Evolutionary conservation across 495 filamentous ascomycete genomes (phyloP).

Genomic region (Pyrenula massariospora): DNA sequence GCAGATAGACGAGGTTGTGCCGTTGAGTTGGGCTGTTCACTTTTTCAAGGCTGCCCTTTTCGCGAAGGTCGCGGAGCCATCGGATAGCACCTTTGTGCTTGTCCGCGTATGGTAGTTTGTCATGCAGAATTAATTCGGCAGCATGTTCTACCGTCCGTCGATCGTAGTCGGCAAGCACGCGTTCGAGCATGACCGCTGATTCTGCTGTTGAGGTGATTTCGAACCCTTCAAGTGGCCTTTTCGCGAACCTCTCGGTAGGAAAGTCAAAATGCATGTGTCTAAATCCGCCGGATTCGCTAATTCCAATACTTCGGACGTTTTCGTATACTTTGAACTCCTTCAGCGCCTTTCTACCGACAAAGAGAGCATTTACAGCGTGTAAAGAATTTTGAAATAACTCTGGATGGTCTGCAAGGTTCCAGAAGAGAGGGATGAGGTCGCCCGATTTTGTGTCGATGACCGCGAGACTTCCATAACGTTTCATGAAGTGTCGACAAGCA

Average conservation of each 20-base stretch:
- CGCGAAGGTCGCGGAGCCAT: not conserved
- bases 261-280: not conserved
- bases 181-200: not conserved
- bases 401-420: not conserved
- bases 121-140: conserved; percentile 1
- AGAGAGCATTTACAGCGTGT: not conserved
- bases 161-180: not conserved
- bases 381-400: not conserved
- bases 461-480: not conserved
- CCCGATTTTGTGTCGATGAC: not conserved
- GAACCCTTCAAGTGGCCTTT: not conserved
- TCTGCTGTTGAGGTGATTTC: not conserved
- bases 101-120: conserved; percentile 3
- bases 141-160: not conserved
- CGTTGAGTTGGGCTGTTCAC: not conserved
- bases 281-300: not conserved
- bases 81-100: conserved; percentile 1
- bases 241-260: not conserved
- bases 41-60: not conserved
- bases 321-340: not conserved
- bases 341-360: not conserved
- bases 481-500: conserved; percentile 2
- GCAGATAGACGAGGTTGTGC: not conserved
- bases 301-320: not conserved
- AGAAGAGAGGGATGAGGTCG: not conserved